Evolutionary conservation across 2,329 filamentous ascomycete species (phyloP), one percentile per base, ranked within the genome.

Genomic region (Sclerotinia spermophila): DNA sequence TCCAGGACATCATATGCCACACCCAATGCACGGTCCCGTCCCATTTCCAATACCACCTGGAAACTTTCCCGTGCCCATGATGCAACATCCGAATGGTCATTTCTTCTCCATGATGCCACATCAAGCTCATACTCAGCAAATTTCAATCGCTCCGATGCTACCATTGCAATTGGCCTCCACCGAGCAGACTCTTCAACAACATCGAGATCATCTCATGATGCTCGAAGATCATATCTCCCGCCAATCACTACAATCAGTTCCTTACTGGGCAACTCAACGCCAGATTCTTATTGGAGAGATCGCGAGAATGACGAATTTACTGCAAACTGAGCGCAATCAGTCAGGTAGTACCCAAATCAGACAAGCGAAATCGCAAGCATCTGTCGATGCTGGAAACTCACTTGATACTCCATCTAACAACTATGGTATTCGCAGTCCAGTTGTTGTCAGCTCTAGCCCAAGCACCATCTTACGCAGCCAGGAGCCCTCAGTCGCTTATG

Each of bases 181-280:
- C 72, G 56, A 68, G 33, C 68, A 69, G 27, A 76, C 78, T 59
- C 73, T 79, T 61, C 71, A 75, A 30, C 67, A 81, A 56, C 82
- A 90, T 68, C 83, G 82, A 55, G 75, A 77, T n/a, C 83, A 83
- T n/a, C 81, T 90, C 71, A 86, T 84, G 75, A 84, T 85, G 71
- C 81, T 86, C 55, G 84, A 89, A 73, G 84, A 87, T 71, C 87
- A 90, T 74, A 78, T 90, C 59, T 83, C 84, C 67, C 88, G 86
- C 27, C 60, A 69, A n/a, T 69, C 68, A 13, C 27, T 69, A 30
- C 68, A 69, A 53, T 87, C 90, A 71, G 86, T 87, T 74, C 83
- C 82, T 72, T 79, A 82, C 45, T 84, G 87, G 77, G 82, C 84
- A 72, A 75, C 79, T 38, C 82, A 83, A 58, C 82, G 81, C 5